Base-by-base conservation (phyloP, 208 protist species). In the Herpetomonas tarakana region DNA sequence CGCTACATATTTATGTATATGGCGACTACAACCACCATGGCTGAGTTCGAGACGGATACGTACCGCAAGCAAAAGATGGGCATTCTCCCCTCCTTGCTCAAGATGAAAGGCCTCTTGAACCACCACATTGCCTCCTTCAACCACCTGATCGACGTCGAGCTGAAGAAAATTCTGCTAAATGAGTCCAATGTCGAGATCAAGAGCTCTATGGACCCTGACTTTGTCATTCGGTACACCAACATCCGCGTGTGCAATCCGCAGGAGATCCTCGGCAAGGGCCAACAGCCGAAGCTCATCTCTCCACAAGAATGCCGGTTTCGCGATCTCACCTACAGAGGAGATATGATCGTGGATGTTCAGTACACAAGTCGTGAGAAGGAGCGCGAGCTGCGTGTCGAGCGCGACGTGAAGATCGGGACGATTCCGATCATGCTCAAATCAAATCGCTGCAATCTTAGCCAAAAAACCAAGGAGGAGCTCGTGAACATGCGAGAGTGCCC, bases 401-500 rank as follows among this genome's bases (percentile, higher is more conserved):
- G 79, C 1, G 88, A 93, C 60, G 80, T 99, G 19, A 74, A 76
- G 31, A 99, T 99, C 72, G 98, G 99, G 0, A 86, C 90, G 22
- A 98, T 99, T 60, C 99, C 99, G 0, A 99, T 99, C 22, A 99
- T 99, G 99, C 87, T 99, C 12, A 88, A 98, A 27, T 98, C 91
- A 30, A 88, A 77, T n/a, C 87, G 94, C 39, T 99, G 99, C 76
- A 91, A 99, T 25, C 71, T 99, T 0, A 78, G 76, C 45, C 78
- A 81, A 2, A 97, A 97, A 69, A 88, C 65, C 7, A 69, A 88
- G 7, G 90, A 93, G 49, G 89, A 99, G 74, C 76, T 99, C 21
- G 83, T 98, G 26, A 61, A 71, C 22, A 76, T 99, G 57, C 83
- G 92, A n/a, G 99, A 99, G 82, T 99, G 99, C 81, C 94, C 98